phyloP scores from a whole-genome alignment of 164 flowering plant genomes.

The Malania oleifera region DNA sequence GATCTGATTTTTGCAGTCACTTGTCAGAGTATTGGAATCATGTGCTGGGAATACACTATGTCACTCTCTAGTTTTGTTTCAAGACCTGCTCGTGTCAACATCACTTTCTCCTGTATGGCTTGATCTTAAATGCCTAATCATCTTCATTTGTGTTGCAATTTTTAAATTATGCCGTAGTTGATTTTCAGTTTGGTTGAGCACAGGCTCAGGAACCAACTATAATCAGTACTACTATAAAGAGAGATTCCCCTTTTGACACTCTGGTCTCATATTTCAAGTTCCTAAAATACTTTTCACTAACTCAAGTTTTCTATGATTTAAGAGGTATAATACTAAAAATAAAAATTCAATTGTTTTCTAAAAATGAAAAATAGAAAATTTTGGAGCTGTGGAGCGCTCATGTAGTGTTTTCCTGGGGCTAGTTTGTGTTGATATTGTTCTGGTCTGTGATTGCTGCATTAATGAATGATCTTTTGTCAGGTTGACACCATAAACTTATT shows the following conservation, averaged over 20 bases:
- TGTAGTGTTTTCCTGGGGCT: no score
- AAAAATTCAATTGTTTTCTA: no score
- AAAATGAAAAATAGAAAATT: no score
- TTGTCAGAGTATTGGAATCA: conserved; percentile 70
- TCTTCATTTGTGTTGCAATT: background rate
- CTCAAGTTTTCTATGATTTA: no score
- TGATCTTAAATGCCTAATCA: conserved; percentile 13
- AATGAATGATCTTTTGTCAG: conserved; percentile 60
- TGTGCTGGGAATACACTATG: conserved; percentile 59
- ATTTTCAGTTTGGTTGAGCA: background rate
- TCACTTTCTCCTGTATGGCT: conserved; percentile 85
- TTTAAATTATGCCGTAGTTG: background rate
- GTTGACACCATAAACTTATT: conserved; percentile 78
- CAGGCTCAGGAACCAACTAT: background rate
- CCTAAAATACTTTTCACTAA: no score
- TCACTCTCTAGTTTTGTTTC: conserved; percentile 79
- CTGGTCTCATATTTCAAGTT: no score
- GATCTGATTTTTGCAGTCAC: conserved; percentile 60
- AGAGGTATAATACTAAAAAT: no score
- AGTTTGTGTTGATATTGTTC: no score
- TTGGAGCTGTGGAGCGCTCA: no score
- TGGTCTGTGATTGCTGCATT: no score
- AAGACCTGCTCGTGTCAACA: conserved; percentile 94
- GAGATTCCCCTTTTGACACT: no score
- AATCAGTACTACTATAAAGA: no score